These are phyloP conservation scores for Juglanconis sp. DNA, from an alignment of 2,329 filamentous ascomycete species.

Conservation along the genomic window DNA sequence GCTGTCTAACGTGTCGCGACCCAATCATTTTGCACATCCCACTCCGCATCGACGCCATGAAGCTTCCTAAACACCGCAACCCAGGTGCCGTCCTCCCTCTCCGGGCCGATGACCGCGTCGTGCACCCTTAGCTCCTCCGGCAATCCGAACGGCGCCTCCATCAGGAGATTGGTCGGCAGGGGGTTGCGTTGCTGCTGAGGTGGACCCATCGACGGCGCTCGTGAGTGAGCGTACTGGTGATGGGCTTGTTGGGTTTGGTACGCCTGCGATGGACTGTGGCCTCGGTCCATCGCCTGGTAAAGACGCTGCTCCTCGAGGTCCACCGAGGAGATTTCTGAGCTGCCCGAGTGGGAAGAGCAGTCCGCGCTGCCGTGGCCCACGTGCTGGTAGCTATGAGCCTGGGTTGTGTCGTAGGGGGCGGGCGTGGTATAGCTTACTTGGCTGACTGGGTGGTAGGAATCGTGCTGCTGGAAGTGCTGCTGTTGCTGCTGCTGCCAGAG, in stretches of 20 bases:
- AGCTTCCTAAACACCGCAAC: conserved; percentile 30
- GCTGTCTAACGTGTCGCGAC: conserved; percentile 14
- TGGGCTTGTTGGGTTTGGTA: background rate
- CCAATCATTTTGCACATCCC: conserved; percentile 29
- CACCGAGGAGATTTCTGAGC: conserved; percentile 1
- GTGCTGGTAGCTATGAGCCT: background rate
- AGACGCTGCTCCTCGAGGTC: background rate
- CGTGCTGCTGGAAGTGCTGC: background rate
- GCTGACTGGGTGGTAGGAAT: background rate
- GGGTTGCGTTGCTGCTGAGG: background rate
- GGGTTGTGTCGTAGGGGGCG: background rate
- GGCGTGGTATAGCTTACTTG: background rate
- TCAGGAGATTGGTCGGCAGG: conserved; percentile 16
- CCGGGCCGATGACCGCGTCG: conserved; percentile 27
- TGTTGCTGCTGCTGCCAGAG: background rate
- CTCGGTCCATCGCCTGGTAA: background rate
- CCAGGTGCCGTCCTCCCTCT: conserved; percentile 30
- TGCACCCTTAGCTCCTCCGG: conserved; percentile 30
- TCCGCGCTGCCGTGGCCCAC: background rate
- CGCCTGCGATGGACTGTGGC: background rate
- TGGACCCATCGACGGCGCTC: background rate
- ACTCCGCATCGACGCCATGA: conserved; percentile 26
- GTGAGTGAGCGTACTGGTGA: background rate
- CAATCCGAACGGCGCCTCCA: conserved; percentile 30
- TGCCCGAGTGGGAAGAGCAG: background rate